Percentiles rank a stretch among this genome's conserved stretches.
These are phyloP conservation scores for Fraxinus angustifolia DNA, from an alignment of 305 asterid genomes.

Conservation along the genomic window DNA sequence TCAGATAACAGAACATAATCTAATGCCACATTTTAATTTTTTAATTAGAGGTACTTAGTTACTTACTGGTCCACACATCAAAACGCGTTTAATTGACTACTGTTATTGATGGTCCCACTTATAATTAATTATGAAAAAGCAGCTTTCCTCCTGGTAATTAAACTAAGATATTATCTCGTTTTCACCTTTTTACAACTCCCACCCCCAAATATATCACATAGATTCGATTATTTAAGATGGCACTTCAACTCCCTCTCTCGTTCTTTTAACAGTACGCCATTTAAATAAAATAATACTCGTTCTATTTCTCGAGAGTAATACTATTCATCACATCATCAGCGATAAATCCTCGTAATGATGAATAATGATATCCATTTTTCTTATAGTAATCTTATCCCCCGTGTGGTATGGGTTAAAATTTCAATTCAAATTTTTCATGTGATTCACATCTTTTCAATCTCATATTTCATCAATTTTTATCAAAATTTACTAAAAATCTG, in stretches of 20 bases:
- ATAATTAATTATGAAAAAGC: neutral
- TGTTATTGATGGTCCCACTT: neutral
- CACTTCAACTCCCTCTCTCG: neutral
- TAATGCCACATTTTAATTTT: neutral
- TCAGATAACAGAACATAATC: slow-evolving; percentile 12
- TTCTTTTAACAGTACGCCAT: neutral
- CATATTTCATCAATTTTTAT: too few relatives aligned
- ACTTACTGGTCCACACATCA: neutral
- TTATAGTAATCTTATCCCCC: neutral
- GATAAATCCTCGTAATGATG: neutral
- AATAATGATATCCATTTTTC: too few relatives aligned
- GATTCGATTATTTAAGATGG: neutral
- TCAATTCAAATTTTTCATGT: too few relatives aligned
- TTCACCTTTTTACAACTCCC: neutral
- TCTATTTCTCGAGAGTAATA: neutral
- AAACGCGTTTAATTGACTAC: neutral
- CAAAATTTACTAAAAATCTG: too few relatives aligned
- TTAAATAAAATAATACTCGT: too few relatives aligned
- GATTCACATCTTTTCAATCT: neutral
- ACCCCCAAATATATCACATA: neutral
- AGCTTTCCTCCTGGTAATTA: neutral
- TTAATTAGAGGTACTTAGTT: too few relatives aligned
- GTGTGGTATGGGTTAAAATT: too few relatives aligned
- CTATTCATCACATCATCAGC: neutral
- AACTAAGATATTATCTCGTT: neutral